Conservation (phyloP, 2,329 filamentous ascomycete species). For the Phialophora chinensis region DNA sequence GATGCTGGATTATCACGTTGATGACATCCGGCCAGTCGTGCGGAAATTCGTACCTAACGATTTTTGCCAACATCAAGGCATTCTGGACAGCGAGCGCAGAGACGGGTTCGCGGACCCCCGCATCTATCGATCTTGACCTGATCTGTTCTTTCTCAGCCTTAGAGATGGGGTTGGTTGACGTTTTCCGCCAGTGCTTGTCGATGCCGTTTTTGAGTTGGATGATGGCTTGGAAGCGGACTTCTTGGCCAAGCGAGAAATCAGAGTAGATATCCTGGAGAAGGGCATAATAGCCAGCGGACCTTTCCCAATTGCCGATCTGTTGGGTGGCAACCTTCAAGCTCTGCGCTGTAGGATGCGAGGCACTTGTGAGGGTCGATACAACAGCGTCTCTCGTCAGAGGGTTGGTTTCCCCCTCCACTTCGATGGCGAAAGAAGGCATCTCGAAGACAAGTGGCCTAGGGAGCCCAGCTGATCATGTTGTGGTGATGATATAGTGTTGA, state of each 20-base stretch:
- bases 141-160: slow-evolving; percentile 78
- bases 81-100: slow-evolving; percentile 82
- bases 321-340: slow-evolving; percentile 67
- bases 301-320: slow-evolving; percentile 76
- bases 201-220: slow-evolving; percentile 97
- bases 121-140: slow-evolving; percentile 74
- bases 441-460: neutral
- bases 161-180: slow-evolving; percentile 69
- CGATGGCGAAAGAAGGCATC: slow-evolving; percentile 41
- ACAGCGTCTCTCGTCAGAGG: slow-evolving; percentile 70
- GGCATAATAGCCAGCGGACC: slow-evolving; percentile 68
- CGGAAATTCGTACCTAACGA: slow-evolving; percentile 88
- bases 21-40: slow-evolving; percentile 70
- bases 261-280: slow-evolving; percentile 80
- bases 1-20: slow-evolving; percentile 49
- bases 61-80: slow-evolving; percentile 83
- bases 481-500: slow-evolving; percentile 5
- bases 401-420: slow-evolving; percentile 70
- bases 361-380: slow-evolving; percentile 67
- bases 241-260: slow-evolving; percentile 74
- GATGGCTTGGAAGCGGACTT: slow-evolving; percentile 85
- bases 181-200: slow-evolving; percentile 90
- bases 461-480: slow-evolving; percentile 6
- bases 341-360: slow-evolving; percentile 55
- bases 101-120: slow-evolving; percentile 77